These are phyloP conservation scores for Trichosporon coremiiforme DNA, from an alignment of 1,284 basidiomycete species.

Conservation along the genomic window DNA sequence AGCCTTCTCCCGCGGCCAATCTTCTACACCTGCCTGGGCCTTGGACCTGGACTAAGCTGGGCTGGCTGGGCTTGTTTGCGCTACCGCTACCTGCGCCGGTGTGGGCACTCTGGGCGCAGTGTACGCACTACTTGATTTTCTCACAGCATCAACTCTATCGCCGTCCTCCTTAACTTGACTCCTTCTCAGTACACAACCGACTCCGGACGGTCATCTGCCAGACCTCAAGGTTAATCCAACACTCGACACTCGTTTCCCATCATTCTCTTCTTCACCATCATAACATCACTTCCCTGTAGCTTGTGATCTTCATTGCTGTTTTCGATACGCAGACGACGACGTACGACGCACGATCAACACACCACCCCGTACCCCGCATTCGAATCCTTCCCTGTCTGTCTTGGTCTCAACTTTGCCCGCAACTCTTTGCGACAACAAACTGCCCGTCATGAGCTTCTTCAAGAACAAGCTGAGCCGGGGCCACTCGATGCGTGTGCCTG, in stretches of 20 bases:
- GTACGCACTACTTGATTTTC: background rate
- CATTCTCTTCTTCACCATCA: background rate
- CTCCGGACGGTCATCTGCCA: background rate
- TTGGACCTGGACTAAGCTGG: background rate
- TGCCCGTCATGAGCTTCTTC: background rate
- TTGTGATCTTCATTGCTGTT: background rate
- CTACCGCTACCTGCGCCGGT: too few relatives aligned
- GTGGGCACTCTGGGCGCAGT: too few relatives aligned
- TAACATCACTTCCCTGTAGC: background rate
- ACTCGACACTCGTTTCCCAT: background rate
- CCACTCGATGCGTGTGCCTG: background rate
- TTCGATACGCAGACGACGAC: background rate
- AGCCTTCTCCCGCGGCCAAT: conserved; percentile 9
- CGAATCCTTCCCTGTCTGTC: background rate
- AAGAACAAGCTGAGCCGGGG: conserved; percentile 16
- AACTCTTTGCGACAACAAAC: background rate
- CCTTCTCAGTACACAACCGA: background rate
- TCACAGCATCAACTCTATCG: conserved; percentile 2
- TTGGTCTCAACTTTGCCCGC: background rate
- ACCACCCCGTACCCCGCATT: background rate
- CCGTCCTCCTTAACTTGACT: too few relatives aligned
- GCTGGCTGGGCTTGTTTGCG: too few relatives aligned
- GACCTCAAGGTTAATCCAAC: background rate
- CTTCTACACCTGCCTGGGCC: background rate
- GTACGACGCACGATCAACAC: background rate